phyloP scores from a whole-genome alignment of 2,329 filamentous ascomycete species.

The Shiraia bambusicola region DNA sequence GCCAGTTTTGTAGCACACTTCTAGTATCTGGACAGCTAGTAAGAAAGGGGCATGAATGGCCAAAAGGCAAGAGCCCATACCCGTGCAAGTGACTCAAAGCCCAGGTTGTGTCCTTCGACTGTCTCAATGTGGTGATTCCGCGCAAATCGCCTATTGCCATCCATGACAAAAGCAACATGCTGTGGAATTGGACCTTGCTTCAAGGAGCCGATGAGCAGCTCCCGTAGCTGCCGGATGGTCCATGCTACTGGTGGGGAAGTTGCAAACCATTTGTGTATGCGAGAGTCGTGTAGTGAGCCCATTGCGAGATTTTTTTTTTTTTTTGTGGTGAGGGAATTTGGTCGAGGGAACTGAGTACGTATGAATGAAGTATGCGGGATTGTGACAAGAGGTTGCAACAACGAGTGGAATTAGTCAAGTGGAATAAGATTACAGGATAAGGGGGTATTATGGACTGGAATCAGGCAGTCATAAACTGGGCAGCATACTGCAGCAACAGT shows the following conservation, averaged over 20 bases:
- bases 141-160: slow-evolving; percentile 93
- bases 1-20: slow-evolving; percentile 97
- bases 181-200: slow-evolving; percentile 89
- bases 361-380: too few relatives aligned
- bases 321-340: slow-evolving; percentile 18
- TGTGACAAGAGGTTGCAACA: slow-evolving; percentile 2
- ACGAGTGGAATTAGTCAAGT: neutral
- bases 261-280: slow-evolving; percentile 72
- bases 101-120: slow-evolving; percentile 91
- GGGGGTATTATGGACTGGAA: slow-evolving; percentile 3
- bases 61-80: slow-evolving; percentile 52
- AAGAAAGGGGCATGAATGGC: slow-evolving; percentile 36
- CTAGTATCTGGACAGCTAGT: slow-evolving; percentile 64
- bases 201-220: slow-evolving; percentile 83
- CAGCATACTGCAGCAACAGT: slow-evolving; percentile 26
- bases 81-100: slow-evolving; percentile 89
- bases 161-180: slow-evolving; percentile 99
- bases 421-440: slow-evolving; percentile 1
- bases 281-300: slow-evolving; percentile 60
- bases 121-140: slow-evolving; percentile 90
- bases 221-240: slow-evolving; percentile 74
- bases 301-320: slow-evolving; percentile 28
- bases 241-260: slow-evolving; percentile 91
- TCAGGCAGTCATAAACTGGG: slow-evolving; percentile 24
- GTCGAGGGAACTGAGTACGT: slow-evolving; percentile 11